Base-by-base conservation (phyloP, 768 basidiomycete genomes). In the Boletus pseudopeckii region DNA sequence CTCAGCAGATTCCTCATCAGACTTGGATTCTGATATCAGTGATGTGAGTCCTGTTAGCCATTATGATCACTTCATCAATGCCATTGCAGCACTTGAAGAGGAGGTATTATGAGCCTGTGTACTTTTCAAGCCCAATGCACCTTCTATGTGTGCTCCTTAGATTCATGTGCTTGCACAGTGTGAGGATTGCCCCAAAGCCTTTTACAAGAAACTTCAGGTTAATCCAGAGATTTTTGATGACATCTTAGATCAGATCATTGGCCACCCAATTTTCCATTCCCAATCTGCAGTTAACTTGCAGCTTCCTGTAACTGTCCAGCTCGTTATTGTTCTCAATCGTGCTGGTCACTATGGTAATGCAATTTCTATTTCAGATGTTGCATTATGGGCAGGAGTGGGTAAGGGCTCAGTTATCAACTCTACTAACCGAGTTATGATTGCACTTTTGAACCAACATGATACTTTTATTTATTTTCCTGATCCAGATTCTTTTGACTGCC, bases 261-360 rank as follows among this genome's bases (percentile, higher is more conserved):
- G 41, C 10, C 37, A 53, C 15, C 41, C n/a, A 0, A 37, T 54
- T 5, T 48, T 48, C 17, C 13, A 30, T 17, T 17, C 14, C 14
- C n/a, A 13, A 1, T 41, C 55, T 65, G 3, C 43, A 15, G 22
- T 2, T 38, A 55, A 45, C 6, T 20, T 1, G 41, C 32, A 55
- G 13, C 45, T 55, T 18, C 54, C 49, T 14, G 18, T 55, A 1
- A 20, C 54, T n/a, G 33, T 51, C 5, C 54, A 55, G 14, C 54
- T 55, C 5, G 40, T 44, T 0, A 55, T 55, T 18, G 51, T 55
- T 33, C 45, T 55, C 2, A 51, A 47, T 14, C 24, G 13, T 22
- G 45, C 45, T 24, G 54, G 44, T 10, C 50, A 51, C 22, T 55
- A 55, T 45, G 43, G 30, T 17, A 55, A 55, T 55, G 48, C 42